These are phyloP conservation scores for Pholiota molesta DNA, from an alignment of 768 basidiomycete genomes.

Conservation along the genomic window DNA sequence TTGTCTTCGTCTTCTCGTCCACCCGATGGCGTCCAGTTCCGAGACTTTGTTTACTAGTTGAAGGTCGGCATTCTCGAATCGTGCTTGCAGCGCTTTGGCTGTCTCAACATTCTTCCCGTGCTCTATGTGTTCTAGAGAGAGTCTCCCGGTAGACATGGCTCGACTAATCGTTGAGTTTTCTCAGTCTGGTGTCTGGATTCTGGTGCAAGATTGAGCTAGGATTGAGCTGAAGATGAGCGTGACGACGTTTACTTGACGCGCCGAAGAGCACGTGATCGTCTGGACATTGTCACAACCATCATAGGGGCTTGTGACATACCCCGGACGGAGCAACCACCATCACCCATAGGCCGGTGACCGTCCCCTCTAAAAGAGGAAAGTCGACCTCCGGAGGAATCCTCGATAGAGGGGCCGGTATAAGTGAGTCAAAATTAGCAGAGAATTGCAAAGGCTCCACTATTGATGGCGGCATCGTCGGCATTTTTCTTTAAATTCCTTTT, in stretches of 20 bases:
- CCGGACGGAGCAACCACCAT: background rate
- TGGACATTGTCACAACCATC: background rate
- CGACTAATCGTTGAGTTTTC: background rate
- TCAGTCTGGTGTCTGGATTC: too few species aligned
- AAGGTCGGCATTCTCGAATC: constrained; percentile 39
- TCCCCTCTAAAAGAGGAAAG: too few species aligned
- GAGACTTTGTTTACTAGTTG: constrained; percentile 38
- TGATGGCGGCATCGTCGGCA: too few species aligned
- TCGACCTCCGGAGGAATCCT: too few species aligned
- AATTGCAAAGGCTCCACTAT: too few species aligned
- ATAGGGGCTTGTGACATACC: background rate
- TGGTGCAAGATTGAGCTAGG: too few species aligned
- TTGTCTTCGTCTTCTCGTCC: constrained; percentile 42
- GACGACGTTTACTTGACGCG: background rate
- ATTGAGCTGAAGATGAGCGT: background rate
- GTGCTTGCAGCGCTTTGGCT: constrained; percentile 34
- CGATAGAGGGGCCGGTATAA: too few species aligned
- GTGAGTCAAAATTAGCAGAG: too few species aligned
- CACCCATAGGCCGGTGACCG: too few species aligned
- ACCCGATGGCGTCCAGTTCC: constrained; percentile 39
- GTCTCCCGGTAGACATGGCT: constrained; percentile 18
- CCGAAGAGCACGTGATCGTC: background rate
- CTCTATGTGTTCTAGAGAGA: constrained; percentile 30
- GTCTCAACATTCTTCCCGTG: constrained; percentile 36
- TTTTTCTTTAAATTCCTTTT: too few species aligned